phyloP scores from a whole-genome alignment of 352 stramenopile species.

The Pythium coloratum region DNA sequence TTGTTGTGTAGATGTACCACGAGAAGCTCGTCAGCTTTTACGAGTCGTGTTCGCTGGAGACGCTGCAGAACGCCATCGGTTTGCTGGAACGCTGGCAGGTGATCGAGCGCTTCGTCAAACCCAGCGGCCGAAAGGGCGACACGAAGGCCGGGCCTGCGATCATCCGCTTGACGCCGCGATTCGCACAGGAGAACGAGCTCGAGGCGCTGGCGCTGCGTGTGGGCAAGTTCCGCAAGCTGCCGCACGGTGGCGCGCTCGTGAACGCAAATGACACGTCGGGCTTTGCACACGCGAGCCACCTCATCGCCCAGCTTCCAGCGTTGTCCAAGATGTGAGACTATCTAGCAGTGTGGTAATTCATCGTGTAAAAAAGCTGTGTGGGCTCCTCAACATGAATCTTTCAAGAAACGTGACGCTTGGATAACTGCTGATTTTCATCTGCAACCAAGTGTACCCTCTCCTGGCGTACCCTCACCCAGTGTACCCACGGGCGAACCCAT shows the following conservation, averaged over 20 bases:
- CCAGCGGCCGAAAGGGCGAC: slow-evolving; percentile 6
- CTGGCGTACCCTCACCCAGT: too few relatives aligned
- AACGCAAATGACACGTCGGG: slow-evolving; percentile 11
- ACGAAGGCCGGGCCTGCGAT: slow-evolving; percentile 5
- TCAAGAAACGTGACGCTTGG: not conserved
- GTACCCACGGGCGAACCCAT: too few relatives aligned
- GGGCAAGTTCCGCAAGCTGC: slow-evolving; percentile 76
- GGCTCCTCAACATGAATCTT: not conserved
- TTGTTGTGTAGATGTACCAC: slow-evolving; percentile 69
- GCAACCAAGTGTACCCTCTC: too few relatives aligned
- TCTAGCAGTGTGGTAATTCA: not conserved
- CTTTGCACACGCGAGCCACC: slow-evolving; percentile 46
- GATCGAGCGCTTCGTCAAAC: slow-evolving; percentile 40
- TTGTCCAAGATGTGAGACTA: slow-evolving; percentile 68
- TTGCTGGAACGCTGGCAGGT: slow-evolving; percentile 71
- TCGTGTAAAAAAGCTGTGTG: too few relatives aligned
- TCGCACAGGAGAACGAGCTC: slow-evolving; percentile 56
- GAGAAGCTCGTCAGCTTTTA: slow-evolving; percentile 86
- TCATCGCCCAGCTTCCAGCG: slow-evolving; percentile 63
- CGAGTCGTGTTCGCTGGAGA: slow-evolving; percentile 84
- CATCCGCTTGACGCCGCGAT: slow-evolving; percentile 43
- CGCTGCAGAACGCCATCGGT: slow-evolving; percentile 73
- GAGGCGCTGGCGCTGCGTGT: slow-evolving; percentile 61
- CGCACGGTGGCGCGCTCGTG: slow-evolving; percentile 38
- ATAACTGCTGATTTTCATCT: too few relatives aligned